Percentiles rank a stretch among this genome's conserved stretches.
Evolutionary conservation across 1,284 basidiomycete genomes (phyloP).

Genomic region (Malassezia cuniculi): DNA sequence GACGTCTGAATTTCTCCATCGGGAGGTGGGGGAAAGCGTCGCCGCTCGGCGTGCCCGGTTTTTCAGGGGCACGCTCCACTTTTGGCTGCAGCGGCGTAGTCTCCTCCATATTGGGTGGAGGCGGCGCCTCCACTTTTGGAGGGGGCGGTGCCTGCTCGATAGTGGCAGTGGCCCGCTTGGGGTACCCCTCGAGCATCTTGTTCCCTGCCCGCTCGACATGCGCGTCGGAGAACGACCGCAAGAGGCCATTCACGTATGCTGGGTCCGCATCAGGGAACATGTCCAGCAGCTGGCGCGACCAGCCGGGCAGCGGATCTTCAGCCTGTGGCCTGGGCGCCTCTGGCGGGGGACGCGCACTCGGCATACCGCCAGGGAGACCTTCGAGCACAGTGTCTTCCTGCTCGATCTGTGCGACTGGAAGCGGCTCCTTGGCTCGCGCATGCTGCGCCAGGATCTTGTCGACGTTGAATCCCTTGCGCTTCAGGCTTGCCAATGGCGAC

Average conservation of each 20-base stretch:
- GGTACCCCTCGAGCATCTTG: constrained; percentile 23
- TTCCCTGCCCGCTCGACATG: constrained; percentile 40
- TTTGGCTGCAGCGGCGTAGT: neutral
- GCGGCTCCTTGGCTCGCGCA: constrained; percentile 49
- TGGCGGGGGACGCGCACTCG: too few relatives aligned
- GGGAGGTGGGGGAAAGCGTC: too few relatives aligned
- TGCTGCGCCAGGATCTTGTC: constrained; percentile 81
- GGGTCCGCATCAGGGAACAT: constrained; percentile 45
- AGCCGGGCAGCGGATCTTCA: too few relatives aligned
- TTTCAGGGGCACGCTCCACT: neutral
- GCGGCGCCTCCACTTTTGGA: constrained; percentile 6
- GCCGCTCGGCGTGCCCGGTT: too few relatives aligned
- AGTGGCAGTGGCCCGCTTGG: neutral
- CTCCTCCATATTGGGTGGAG: neutral
- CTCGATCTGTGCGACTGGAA: constrained; percentile 32
- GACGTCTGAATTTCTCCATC: too few relatives aligned
- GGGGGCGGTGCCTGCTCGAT: neutral
- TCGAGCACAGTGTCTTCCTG: constrained; percentile 33
- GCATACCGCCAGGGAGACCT: too few relatives aligned
- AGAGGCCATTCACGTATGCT: constrained; percentile 25
- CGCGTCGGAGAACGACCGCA: constrained; percentile 29
- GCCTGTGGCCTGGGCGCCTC: too few relatives aligned
- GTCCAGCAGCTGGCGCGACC: constrained; percentile 24
- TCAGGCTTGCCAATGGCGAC: constrained; percentile 69
- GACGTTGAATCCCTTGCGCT: constrained; percentile 64